Evolutionary conservation across 768 basidiomycete species (phyloP).

Genomic region (Jaapia argillacea): DNA sequence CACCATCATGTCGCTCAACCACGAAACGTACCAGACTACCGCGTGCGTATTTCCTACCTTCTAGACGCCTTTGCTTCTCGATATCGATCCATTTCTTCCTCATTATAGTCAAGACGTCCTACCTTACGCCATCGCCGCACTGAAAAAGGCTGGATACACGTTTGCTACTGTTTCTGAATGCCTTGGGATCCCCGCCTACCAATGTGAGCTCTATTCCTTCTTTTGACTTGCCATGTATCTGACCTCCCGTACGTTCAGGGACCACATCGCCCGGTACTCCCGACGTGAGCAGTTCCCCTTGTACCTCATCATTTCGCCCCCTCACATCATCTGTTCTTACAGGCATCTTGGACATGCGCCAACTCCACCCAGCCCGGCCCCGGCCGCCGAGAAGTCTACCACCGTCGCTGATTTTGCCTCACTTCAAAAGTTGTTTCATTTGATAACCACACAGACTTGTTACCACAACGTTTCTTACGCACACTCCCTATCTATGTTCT

Average conservation of each 20-base stretch:
- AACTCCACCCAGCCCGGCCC: too few relatives aligned
- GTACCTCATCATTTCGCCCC: too few relatives aligned
- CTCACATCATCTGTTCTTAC: too few relatives aligned
- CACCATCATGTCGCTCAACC: constrained; percentile 15
- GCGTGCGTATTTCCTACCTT: constrained; percentile 5
- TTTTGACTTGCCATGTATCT: background rate
- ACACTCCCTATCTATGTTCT: too few relatives aligned
- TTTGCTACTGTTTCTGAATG: constrained; percentile 18
- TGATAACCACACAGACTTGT: too few relatives aligned
- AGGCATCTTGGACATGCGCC: too few relatives aligned
- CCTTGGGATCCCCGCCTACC: constrained; percentile 9
- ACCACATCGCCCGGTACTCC: background rate
- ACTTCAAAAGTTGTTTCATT: too few relatives aligned
- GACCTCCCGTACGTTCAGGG: background rate
- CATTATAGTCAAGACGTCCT: constrained; percentile 9
- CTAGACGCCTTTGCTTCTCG: background rate
- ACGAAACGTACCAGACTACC: constrained; percentile 13
- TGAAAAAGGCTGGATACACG: constrained; percentile 12
- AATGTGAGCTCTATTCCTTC: background rate
- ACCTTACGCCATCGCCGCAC: constrained; percentile 12
- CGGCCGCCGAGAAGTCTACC: too few relatives aligned
- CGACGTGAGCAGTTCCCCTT: constrained; percentile 2
- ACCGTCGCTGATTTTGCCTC: too few relatives aligned
- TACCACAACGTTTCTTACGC: too few relatives aligned
- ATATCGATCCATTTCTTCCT: background rate